phyloP scores from a whole-genome alignment of 2,329 filamentous ascomycete species.

The Verticillium klebahnii region DNA sequence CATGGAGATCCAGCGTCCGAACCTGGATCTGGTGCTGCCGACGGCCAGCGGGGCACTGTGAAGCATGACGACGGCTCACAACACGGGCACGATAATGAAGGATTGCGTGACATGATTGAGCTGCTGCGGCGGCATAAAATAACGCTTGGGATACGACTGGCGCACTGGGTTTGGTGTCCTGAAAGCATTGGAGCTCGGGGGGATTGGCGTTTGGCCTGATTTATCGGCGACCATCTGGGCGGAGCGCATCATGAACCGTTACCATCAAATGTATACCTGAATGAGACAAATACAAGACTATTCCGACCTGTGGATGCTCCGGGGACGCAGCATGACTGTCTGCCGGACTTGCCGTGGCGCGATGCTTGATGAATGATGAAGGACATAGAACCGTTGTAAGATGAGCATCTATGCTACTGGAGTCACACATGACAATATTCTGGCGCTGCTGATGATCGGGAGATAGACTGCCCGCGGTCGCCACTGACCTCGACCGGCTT shows the following conservation, averaged over 20 bases:
- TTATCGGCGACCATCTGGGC: not conserved
- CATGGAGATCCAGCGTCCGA: constrained; percentile 47
- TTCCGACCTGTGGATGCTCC: not conserved
- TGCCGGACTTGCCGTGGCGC: no score
- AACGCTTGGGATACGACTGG: not conserved
- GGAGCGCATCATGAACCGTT: not conserved
- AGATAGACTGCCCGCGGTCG: no score
- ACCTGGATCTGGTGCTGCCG: constrained; percentile 18
- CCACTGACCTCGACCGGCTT: no score
- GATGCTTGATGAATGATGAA: no score
- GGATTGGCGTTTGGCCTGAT: not conserved
- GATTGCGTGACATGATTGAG: not conserved
- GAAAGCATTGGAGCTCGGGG: not conserved
- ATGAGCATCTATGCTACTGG: no score
- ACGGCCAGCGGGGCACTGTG: not conserved
- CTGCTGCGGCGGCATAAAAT: not conserved
- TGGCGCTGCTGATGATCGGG: no score
- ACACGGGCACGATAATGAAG: not conserved
- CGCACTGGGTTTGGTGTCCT: not conserved
- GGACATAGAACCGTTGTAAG: no score
- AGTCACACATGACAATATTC: no score
- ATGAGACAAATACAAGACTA: not conserved
- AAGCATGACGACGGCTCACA: not conserved
- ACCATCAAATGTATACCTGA: not conserved
- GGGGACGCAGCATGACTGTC: no score